phyloP scores from a whole-genome alignment of 169 alveolate species.

The Cryptosporidium sp. region DNA sequence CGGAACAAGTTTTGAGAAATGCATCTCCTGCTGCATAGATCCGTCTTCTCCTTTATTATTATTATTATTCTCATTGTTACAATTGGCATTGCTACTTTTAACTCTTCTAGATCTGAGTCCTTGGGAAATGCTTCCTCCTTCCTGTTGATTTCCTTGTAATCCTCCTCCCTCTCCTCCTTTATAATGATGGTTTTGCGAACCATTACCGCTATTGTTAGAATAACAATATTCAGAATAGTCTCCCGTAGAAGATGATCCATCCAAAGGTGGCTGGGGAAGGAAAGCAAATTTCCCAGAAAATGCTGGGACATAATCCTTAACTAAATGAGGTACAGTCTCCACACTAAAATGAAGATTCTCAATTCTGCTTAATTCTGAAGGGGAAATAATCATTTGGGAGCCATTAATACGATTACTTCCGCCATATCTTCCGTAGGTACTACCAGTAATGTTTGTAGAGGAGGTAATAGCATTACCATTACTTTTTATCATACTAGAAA shows the following conservation, averaged over 20 bases:
- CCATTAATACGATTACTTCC: not conserved
- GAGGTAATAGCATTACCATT: not conserved
- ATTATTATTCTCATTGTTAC: not conserved
- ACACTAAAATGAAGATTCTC: slow-evolving; percentile 47
- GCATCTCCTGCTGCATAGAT: not conserved
- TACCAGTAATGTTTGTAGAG: not conserved
- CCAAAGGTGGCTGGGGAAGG: slow-evolving; percentile 47
- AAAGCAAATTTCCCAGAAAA: slow-evolving; percentile 70
- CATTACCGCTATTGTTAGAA: not conserved
- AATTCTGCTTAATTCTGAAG: slow-evolving; percentile 27
- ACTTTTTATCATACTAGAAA: not conserved
- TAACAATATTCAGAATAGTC: not conserved
- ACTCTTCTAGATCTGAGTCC: slow-evolving; percentile 59
- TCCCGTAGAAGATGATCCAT: slow-evolving; percentile 15
- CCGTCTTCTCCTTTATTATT: not conserved
- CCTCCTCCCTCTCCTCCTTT: not conserved
- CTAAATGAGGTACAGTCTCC: slow-evolving; percentile 38
- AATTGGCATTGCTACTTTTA: not conserved
- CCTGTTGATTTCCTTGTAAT: slow-evolving; percentile 6
- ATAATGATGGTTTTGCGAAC: not conserved
- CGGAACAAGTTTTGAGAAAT: slow-evolving; percentile 12
- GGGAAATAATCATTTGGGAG: slow-evolving; percentile 9
- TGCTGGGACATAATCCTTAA: slow-evolving; percentile 64
- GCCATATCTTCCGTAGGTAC: not conserved
- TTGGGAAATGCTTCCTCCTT: slow-evolving; percentile 1